Evolutionary conservation across 2,329 filamentous ascomycete species (phyloP), one percentile per base, ranked within the genome.

Genomic region (Ramularia collo-cygni): DNA sequence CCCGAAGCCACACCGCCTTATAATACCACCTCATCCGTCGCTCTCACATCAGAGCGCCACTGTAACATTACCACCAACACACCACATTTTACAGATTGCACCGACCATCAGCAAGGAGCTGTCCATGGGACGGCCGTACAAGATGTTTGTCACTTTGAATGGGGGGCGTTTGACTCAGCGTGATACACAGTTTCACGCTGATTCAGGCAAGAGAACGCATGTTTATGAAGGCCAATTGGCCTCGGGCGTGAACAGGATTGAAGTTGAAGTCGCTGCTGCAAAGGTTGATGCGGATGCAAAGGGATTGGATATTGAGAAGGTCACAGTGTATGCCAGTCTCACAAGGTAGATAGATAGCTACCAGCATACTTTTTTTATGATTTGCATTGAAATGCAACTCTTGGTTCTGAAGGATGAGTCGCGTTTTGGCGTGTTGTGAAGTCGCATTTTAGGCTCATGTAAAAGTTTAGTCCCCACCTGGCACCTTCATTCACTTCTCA

Each of bases 261-360:
- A 90, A 54, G 70, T 90, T 42, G 77, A 88, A 48, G 85, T 85
- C 30, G 53, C 56, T 17, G 58, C 51, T 8, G 76, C 81, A 46
- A 45, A 39, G 12, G 46, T 40, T 9, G 75, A 48, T 31, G 52
- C 42, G 9, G 48, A 47, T 21, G 44, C 42, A 29, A 54, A 51
- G 46, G 53, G 57, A 3, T 43, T 82, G 26, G 86, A 92, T 58
- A 68, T 89, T 47, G 88, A 95, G 66, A 83, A 82, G 53, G 73
- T 88, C 42, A 86, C 79, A 1, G 70, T 92, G 18, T 84, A 84
- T 63, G 75, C 83, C 45, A 83, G 92, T 62, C 64, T 93, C 52
- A 63, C 78, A 60, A 74, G 66, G 31, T 33, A n/a, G 19, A 24
- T 24, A 24, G 21, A 6, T 24, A 24, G 21, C 37, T 12, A 28